Base-by-base conservation (phyloP, 1,284 basidiomycete genomes). In the Amylostereum chailletii region DNA sequence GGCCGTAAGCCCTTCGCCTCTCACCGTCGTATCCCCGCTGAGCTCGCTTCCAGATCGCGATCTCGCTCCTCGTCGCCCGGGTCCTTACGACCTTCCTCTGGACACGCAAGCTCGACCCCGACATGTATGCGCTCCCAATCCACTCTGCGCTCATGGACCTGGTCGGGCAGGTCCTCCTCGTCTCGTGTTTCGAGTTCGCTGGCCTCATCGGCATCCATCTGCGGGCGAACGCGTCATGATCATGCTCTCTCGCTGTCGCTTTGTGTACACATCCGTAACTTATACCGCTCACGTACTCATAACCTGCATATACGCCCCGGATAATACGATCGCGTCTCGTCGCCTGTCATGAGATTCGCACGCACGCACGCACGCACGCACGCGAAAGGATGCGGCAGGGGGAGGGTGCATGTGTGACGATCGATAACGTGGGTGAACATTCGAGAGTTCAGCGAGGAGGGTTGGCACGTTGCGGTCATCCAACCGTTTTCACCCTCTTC, bases 131-230 rank as follows among this genome's bases (percentile, higher is more conserved):
- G 2, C 71, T 98, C 19, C 95, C 95, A 2, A 81, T 95, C 37
- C 90, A 96, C 56, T 92, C 90, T 1, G 88, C 92, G 0, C 64
- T 92, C 36, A 85, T 97, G 68, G 95, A 99, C 64, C 81, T 97
- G 44, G 67, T 91, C n/a, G 93, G 92, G 5, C 94, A 97, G 65
- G 65, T 88, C 6, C 68, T 96, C 19, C 79, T 98, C 4, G 86
- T 86, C 3, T 59, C 79, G 2, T 87, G 84, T 60, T 90, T 86
- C 57, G 76, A 83, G 63, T 65, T 87, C 42, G 83, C 83, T 1
- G 65, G 70, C 0, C 55, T 62, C 9, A 34, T 76, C 5, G 75
- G 74, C 2, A 58, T 63, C 19, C 19, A 19, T 19, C 19, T 19
- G 19, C 19, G 19, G 19, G 19, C 19, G 19, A 19, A 19, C 19